phyloP scores from a whole-genome alignment of 495 filamentous ascomycete species.

The Viridothelium virens region DNA sequence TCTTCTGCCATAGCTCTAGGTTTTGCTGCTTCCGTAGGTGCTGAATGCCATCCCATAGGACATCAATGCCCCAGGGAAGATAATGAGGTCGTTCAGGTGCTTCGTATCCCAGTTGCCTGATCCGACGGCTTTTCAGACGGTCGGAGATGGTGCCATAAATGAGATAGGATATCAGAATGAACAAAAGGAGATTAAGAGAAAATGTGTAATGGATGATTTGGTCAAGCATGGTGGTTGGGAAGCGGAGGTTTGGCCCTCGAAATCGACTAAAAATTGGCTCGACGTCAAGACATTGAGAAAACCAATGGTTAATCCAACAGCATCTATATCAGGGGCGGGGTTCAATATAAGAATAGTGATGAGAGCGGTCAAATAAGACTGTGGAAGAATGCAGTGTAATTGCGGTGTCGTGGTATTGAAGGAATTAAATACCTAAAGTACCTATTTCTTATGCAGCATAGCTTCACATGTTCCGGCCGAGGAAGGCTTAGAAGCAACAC shows the following conservation, averaged over 20 bases:
- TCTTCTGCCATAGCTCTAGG: constrained; percentile 51
- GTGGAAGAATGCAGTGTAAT: too few relatives aligned
- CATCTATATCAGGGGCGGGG: too few relatives aligned
- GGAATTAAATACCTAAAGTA: too few relatives aligned
- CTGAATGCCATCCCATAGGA: constrained; percentile 47
- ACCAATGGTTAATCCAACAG: too few relatives aligned
- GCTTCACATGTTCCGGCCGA: not conserved
- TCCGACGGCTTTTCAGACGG: not conserved
- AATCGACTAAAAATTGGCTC: not conserved
- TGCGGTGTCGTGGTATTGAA: too few relatives aligned
- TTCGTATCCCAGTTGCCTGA: not conserved
- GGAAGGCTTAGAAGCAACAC: not conserved
- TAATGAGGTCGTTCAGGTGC: not conserved
- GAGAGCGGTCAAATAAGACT: too few relatives aligned
- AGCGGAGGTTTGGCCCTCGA: not conserved
- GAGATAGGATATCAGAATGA: not conserved
- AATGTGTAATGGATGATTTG: not conserved
- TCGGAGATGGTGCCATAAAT: not conserved
- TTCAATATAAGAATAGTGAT: too few relatives aligned
- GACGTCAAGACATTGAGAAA: too few relatives aligned
- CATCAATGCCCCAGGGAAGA: constrained; percentile 39
- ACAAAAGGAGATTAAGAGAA: not conserved
- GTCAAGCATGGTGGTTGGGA: constrained; percentile 4
- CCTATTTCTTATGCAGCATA: too few relatives aligned
- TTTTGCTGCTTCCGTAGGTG: constrained; percentile 46